Conservation (phyloP, 225 moss, liverwort and hornwort species). For the Polytrichum formosum region DNA sequence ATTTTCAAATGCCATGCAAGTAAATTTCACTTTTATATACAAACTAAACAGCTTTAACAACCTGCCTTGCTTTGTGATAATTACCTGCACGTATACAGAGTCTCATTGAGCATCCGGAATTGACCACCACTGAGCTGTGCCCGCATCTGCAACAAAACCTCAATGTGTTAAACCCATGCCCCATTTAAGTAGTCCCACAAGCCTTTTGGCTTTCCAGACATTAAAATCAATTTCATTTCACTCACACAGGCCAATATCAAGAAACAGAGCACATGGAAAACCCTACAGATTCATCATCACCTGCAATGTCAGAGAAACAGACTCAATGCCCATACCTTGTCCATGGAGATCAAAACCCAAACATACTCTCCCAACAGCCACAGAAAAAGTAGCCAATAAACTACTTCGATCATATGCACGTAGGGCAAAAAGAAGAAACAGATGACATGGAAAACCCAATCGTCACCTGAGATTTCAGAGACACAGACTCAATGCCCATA, state of each 20-base stretch:
- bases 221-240: too few species aligned
- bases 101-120: conserved; percentile 96
- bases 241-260: too few species aligned
- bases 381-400: neutral
- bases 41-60: neutral
- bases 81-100: conserved; percentile 85
- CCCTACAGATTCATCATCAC: too few species aligned
- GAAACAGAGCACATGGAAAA: too few species aligned
- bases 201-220: too few species aligned
- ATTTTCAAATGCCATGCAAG: too few species aligned
- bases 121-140: conserved; percentile 78
- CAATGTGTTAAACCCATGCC: neutral
- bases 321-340: conserved; percentile 38
- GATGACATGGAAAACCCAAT: neutral
- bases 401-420: neutral
- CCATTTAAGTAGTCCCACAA: too few species aligned
- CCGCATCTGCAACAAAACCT: conserved; percentile 59
- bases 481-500: too few species aligned
- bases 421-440: too few species aligned
- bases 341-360: conserved; percentile 22
- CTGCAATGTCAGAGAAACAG: too few species aligned
- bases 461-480: neutral
- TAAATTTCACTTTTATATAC: too few species aligned
- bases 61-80: neutral
- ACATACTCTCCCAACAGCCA: neutral